A percentile compares a stretch with the other conserved stretches of the same genome.
phyloP scores from a whole-genome alignment of 1,284 basidiomycete genomes.

The Inonotus obliquus region DNA sequence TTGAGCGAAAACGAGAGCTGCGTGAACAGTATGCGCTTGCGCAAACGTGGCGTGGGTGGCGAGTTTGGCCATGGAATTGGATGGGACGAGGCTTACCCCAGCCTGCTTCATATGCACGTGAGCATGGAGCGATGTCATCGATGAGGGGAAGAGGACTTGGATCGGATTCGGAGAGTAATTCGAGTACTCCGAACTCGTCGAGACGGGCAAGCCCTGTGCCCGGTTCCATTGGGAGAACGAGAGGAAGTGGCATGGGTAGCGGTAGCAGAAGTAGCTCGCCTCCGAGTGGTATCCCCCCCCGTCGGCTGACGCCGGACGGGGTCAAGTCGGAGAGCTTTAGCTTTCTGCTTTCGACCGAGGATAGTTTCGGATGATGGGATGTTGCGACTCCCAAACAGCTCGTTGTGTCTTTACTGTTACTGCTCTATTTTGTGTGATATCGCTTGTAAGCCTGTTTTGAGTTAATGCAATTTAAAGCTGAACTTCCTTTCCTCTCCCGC shows the following conservation, averaged over 20 bases:
- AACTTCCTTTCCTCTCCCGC: neutral
- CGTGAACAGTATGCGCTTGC: conserved; percentile 43
- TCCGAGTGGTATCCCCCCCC: conserved; percentile 19
- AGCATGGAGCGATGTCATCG: conserved; percentile 15
- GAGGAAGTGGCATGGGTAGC: conserved; percentile 6
- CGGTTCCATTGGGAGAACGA: conserved; percentile 19
- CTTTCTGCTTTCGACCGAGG: conserved; percentile 17
- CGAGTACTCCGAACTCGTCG: conserved; percentile 36
- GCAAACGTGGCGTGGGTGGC: conserved; percentile 40
- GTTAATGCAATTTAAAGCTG: neutral
- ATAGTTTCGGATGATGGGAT: conserved; percentile 12
- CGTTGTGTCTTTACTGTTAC: neutral
- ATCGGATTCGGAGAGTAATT: conserved; percentile 29
- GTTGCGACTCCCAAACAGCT: neutral
- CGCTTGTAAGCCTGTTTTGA: neutral
- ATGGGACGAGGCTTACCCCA: conserved; percentile 20
- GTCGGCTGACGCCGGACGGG: conserved; percentile 17
- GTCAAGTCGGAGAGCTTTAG: conserved; percentile 19
- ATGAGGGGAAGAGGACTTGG: conserved; percentile 20
- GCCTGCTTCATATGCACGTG: conserved; percentile 22
- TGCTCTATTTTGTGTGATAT: neutral
- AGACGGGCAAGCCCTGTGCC: conserved; percentile 40
- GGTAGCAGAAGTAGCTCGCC: conserved; percentile 31
- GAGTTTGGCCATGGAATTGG: conserved; percentile 36
- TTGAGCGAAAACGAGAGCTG: conserved; percentile 78